phyloP scores from a whole-genome alignment of 2,329 filamentous ascomycete species.

The Geosmithia flava region DNA sequence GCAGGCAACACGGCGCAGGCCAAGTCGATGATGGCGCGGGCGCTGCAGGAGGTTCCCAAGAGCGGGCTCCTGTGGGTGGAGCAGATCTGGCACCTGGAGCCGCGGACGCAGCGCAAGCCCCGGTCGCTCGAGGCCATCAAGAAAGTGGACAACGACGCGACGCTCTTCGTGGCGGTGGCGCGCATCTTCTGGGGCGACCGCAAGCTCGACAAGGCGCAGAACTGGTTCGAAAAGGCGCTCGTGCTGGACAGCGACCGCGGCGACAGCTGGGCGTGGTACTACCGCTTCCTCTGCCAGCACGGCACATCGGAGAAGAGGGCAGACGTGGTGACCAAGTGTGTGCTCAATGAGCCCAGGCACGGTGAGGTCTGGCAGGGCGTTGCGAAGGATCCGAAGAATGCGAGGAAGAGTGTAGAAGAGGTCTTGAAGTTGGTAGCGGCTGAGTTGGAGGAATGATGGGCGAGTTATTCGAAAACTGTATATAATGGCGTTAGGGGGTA shows the following conservation, averaged over 20 bases:
- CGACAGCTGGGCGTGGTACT: conserved; percentile 98
- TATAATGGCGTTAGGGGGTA: too few relatives aligned
- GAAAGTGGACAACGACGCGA: conserved; percentile 85
- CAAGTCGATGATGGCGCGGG: conserved; percentile 84
- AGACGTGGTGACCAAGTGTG: conserved; percentile 73
- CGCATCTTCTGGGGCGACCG: conserved; percentile 94
- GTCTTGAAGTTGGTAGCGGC: conserved; percentile 67
- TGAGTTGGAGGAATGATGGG: conserved; percentile 15
- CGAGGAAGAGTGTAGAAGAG: conserved; percentile 63
- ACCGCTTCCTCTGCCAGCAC: conserved; percentile 83
- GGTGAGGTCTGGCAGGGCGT: conserved; percentile 85
- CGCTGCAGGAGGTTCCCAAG: conserved; percentile 79
- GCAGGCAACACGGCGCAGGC: conserved; percentile 75
- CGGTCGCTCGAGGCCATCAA: conserved; percentile 90
- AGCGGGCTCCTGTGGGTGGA: conserved; percentile 86
- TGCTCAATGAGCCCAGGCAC: conserved; percentile 76
- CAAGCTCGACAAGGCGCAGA: conserved; percentile 83
- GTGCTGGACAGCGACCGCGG: conserved; percentile 76
- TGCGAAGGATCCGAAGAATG: conserved; percentile 76
- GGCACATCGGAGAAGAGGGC: conserved; percentile 85
- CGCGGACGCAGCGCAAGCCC: conserved; percentile 83
- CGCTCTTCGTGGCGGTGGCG: conserved; percentile 81
- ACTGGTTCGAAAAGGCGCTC: conserved; percentile 95
- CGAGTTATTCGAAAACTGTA: too few relatives aligned
- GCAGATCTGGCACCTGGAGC: conserved; percentile 88